These are phyloP conservation scores for Penicillium mononematosum DNA, from an alignment of 495 filamentous ascomycete species.

Conservation along the genomic window DNA sequence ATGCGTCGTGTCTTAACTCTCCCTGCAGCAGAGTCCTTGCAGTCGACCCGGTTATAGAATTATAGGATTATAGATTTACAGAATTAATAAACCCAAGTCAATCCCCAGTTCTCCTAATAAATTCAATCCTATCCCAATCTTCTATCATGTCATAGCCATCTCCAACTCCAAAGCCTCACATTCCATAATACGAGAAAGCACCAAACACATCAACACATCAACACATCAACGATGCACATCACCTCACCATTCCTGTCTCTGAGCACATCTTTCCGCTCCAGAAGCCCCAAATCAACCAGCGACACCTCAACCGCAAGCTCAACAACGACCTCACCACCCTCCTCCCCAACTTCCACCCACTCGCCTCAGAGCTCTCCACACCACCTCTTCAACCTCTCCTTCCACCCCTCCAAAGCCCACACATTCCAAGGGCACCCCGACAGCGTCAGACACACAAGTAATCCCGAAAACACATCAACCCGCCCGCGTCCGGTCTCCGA, in stretches of 20 bases:
- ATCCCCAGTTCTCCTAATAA: not conserved
- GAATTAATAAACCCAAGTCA: conserved; percentile 5
- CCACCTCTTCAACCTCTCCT: conserved; percentile 32
- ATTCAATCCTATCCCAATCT: not conserved
- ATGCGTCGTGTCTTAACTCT: conserved; percentile 28
- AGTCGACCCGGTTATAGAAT: conserved; percentile 16
- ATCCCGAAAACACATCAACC: conserved; percentile 20
- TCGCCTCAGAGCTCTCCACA: conserved; percentile 21
- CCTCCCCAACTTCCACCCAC: conserved; percentile 20
- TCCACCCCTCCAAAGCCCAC: conserved; percentile 24
- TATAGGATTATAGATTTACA: conserved; percentile 8
- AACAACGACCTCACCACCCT: conserved; percentile 25
- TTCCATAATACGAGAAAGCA: not conserved
- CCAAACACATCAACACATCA: not conserved
- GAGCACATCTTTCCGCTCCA: conserved; percentile 5
- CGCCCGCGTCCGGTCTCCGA: conserved; percentile 26
- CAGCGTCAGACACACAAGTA: conserved; percentile 6
- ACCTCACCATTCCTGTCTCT: conserved; percentile 23
- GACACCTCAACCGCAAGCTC: conserved; percentile 24
- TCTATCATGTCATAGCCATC: conserved; percentile 1
- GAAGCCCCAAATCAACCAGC: conserved; percentile 12
- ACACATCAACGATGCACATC: conserved; percentile 18
- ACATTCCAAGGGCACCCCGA: conserved; percentile 18
- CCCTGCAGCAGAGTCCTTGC: conserved; percentile 30
- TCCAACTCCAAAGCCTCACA: not conserved